phyloP scores from a whole-genome alignment of 129 eudicot species.

The Centrapalus pauciflorus region DNA sequence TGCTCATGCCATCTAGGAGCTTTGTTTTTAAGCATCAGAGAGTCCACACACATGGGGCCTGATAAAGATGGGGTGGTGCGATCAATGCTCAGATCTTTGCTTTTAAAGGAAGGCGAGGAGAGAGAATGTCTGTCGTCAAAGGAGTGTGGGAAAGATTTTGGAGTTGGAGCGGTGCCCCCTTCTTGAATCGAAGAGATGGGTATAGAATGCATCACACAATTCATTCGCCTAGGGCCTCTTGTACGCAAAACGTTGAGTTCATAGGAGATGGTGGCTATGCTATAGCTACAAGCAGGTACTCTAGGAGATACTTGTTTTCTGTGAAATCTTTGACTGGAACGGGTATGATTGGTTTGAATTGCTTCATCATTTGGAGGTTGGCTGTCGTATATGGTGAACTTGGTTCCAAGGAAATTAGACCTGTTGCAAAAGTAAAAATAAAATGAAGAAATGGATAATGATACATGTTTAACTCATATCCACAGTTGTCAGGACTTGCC shows the following conservation, averaged over 20 bases:
- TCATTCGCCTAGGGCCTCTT: slow-evolving; percentile 88
- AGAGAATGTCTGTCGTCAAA: slow-evolving; percentile 31
- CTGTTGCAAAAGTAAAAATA: slow-evolving; percentile 27
- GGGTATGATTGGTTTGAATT: slow-evolving; percentile 32
- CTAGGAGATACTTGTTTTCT: slow-evolving; percentile 73
- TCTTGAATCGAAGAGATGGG: slow-evolving; percentile 78
- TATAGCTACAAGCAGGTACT: slow-evolving; percentile 69
- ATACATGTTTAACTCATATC: background rate
- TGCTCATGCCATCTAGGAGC: slow-evolving; percentile 98
- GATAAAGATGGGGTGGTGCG: slow-evolving; percentile 28
- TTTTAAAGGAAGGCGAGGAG: slow-evolving; percentile 27
- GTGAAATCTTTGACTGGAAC: slow-evolving; percentile 56
- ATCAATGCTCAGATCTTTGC: slow-evolving; percentile 31
- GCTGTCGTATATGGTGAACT: slow-evolving; percentile 76
- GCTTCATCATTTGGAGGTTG: slow-evolving; percentile 58
- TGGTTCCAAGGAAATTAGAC: slow-evolving; percentile 94
- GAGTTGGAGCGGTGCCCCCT: slow-evolving; percentile 90
- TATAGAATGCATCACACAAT: slow-evolving; percentile 71
- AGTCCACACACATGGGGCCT: slow-evolving; percentile 26
- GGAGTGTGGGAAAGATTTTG: slow-evolving; percentile 51
- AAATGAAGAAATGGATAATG: background rate
- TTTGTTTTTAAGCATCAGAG: slow-evolving; percentile 73
- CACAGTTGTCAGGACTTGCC: slow-evolving; percentile 44
- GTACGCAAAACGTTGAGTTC: slow-evolving; percentile 84
- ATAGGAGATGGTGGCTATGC: slow-evolving; percentile 66